These are phyloP conservation scores for Oryza glaberrima DNA, from an alignment of 176 grass and related monocot species.

Conservation along the genomic window DNA sequence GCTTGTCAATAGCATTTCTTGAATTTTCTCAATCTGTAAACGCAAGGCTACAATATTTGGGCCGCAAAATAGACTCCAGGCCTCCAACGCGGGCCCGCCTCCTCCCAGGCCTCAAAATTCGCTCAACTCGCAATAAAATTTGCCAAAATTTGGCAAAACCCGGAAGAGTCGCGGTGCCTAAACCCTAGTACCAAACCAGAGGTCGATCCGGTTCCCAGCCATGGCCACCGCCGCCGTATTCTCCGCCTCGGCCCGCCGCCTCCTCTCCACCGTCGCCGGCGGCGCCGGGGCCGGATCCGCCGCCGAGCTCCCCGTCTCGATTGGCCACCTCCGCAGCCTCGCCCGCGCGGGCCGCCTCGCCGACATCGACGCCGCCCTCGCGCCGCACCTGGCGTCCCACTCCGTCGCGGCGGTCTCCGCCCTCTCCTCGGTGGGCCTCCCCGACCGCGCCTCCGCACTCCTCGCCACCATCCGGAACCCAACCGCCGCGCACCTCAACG, in stretches of 20 bases:
- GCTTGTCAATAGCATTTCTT: too few species aligned
- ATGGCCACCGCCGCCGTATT: constrained; percentile 42
- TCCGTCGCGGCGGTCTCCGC: constrained; percentile 30
- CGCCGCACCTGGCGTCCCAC: constrained; percentile 38
- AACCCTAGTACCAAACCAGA: constrained; percentile 26
- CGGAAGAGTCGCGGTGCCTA: background rate
- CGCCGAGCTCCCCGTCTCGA: constrained; percentile 16
- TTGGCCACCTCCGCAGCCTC: constrained; percentile 38
- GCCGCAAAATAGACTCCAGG: background rate
- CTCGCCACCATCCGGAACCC: constrained; percentile 35
- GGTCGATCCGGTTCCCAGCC: constrained; percentile 12
- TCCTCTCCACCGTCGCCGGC: background rate
- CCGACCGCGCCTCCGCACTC: constrained; percentile 44
- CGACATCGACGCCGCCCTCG: constrained; percentile 51
- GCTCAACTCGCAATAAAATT: background rate
- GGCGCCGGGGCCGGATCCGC: background rate
- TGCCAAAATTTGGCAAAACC: background rate
- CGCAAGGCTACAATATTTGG: background rate
- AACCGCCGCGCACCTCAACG: constrained; percentile 49
- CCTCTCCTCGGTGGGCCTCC: constrained; percentile 46
- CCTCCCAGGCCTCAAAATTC: background rate
- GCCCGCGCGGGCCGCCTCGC: constrained; percentile 39
- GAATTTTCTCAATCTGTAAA: background rate
- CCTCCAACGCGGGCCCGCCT: background rate
- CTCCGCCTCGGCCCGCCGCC: constrained; percentile 30